Conservation (phyloP, 345 rosid species). For the Salix viminalis region DNA sequence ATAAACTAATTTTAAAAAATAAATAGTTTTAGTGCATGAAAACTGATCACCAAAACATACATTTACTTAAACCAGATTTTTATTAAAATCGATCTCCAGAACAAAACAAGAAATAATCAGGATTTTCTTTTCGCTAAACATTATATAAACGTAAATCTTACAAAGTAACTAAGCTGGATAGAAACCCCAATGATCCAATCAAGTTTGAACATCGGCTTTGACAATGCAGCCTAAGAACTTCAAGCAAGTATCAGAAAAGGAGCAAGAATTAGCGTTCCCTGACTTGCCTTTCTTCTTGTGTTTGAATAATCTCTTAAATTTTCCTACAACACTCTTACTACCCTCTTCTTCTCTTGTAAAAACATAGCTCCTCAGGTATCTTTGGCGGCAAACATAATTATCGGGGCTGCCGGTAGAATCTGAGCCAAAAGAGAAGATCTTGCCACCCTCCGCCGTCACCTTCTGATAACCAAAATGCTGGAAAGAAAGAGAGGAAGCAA, state of each 20-base stretch:
- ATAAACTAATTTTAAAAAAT: too few species aligned
- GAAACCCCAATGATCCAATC: background rate
- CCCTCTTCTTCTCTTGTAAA: conserved; percentile 15
- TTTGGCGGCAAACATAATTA: conserved; percentile 21
- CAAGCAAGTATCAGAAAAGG: background rate
- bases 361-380: conserved; percentile 34
- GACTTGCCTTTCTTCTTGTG: background rate
- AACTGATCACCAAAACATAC: too few species aligned
- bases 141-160: too few species aligned
- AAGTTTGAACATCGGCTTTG: conserved; percentile 7
- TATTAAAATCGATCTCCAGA: too few species aligned
- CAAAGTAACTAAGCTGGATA: too few species aligned
- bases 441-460: background rate
- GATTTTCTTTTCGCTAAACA: too few species aligned
- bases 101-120: too few species aligned
- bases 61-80: too few species aligned
- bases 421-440: background rate
- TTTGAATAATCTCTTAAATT: conserved; percentile 8
- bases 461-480: background rate
- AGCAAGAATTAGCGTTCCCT: background rate
- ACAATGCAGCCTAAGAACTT: conserved; percentile 5
- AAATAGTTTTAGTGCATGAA: too few species aligned
- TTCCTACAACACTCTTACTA: background rate
- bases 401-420: conserved; percentile 5
- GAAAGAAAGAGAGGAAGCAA: background rate